These are phyloP conservation scores for Aspergillus proliferans DNA, from an alignment of 2,329 filamentous ascomycete genomes.

Conservation along the genomic window DNA sequence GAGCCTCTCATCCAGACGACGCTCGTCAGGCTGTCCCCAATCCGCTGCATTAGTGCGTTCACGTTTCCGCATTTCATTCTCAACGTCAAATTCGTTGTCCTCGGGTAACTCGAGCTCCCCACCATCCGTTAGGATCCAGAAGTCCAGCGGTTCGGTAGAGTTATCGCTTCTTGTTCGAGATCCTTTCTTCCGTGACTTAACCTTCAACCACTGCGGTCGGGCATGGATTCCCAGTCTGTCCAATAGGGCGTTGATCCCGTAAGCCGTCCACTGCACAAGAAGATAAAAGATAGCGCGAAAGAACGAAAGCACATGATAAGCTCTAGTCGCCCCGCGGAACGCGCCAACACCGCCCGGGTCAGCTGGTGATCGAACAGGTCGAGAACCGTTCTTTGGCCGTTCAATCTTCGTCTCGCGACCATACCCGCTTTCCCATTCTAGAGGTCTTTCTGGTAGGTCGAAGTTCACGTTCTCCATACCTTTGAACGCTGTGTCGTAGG, in stretches of 20 bases:
- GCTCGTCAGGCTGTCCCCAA: conserved; percentile 50
- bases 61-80: conserved; percentile 66
- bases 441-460: conserved; percentile 25
- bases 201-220: conserved; percentile 58
- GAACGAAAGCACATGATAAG: conserved; percentile 68
- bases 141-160: conserved; percentile 37
- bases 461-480: conserved; percentile 29
- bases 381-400: conserved; percentile 28
- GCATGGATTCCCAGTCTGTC: conserved; percentile 54
- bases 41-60: conserved; percentile 40
- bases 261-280: conserved; percentile 52
- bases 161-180: conserved; percentile 8
- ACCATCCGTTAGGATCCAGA: conserved; percentile 49
- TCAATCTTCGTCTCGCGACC: conserved; percentile 40
- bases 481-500: conserved; percentile 20
- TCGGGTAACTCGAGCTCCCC: conserved; percentile 52
- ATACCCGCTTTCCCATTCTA: conserved; percentile 43
- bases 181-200: conserved; percentile 22
- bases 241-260: conserved; percentile 50
- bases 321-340: conserved; percentile 69
- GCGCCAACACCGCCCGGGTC: conserved; percentile 64
- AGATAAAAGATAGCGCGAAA: conserved; percentile 67
- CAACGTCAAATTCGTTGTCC: conserved; percentile 68
- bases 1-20: conserved; percentile 63
- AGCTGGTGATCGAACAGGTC: conserved; percentile 31